These are phyloP conservation scores for Capsella rubella DNA, from an alignment of 441 rosid genomes.

Conservation along the genomic window DNA sequence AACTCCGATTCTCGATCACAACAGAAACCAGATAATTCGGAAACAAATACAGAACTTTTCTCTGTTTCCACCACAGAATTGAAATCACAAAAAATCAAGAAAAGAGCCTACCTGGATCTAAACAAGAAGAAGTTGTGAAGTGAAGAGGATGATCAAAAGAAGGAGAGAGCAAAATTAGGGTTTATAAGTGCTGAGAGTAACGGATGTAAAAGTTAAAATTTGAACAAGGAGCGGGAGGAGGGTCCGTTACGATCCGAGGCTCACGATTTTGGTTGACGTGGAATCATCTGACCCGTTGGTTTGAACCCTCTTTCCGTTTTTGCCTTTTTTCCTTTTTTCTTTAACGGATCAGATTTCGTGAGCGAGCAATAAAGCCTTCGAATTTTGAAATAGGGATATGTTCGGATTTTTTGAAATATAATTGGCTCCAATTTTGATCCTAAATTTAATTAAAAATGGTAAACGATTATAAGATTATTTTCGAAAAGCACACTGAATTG, in stretches of 20 bases:
- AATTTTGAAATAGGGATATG: neutral
- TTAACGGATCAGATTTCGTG: constrained; percentile 39
- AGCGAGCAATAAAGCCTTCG: constrained; percentile 23
- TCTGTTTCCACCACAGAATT: constrained; percentile 14
- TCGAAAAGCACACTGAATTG: too few species aligned
- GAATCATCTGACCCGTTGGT: constrained; percentile 37
- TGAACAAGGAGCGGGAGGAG: constrained; percentile 48
- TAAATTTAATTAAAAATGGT: neutral
- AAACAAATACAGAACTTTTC: neutral
- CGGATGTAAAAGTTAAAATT: constrained; percentile 50
- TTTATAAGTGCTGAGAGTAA: constrained; percentile 39
- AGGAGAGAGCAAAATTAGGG: constrained; percentile 40
- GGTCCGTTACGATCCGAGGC: constrained; percentile 39
- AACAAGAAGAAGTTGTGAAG: constrained; percentile 4
- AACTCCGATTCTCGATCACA: neutral
- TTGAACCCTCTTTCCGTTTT: constrained; percentile 8
- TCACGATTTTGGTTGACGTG: constrained; percentile 40
- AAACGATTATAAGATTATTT: too few species aligned
- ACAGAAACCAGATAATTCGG: neutral
- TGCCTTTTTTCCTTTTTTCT: neutral
- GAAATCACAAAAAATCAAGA: constrained; percentile 8
- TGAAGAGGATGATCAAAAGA: neutral
- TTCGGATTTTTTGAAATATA: constrained; percentile 29
- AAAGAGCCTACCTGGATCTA: constrained; percentile 27
- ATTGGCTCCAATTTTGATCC: constrained; percentile 40